Percentiles rank a stretch among this genome's conserved stretches.
These are phyloP conservation scores for Amphicarpaea edgeworthii DNA, from an alignment of 306 rosid species.

Conservation along the genomic window DNA sequence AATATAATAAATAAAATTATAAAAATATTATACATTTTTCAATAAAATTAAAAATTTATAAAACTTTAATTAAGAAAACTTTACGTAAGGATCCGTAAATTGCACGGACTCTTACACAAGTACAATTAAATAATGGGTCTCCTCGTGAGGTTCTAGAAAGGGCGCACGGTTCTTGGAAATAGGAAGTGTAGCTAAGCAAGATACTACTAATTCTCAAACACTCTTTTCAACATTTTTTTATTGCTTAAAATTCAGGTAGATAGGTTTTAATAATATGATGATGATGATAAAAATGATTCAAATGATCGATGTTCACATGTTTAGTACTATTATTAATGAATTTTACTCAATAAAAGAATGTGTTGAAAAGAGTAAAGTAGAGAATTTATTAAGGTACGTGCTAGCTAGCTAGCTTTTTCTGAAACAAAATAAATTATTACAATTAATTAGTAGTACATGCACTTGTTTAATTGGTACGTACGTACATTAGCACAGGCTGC, in stretches of 20 bases:
- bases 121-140: not conserved
- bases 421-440: not conserved
- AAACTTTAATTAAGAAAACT: no score
- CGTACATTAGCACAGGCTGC: constrained; percentile 8
- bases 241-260: no score
- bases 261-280: not conserved
- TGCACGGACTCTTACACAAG: no score
- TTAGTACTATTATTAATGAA: not conserved
- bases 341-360: not conserved
- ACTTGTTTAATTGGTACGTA: constrained; percentile 32
- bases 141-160: not conserved
- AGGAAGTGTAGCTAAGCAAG: no score
- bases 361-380: not conserved
- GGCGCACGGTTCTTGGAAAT: not conserved
- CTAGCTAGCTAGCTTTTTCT: not conserved
- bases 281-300: not conserved
- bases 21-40: no score
- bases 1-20: no score
- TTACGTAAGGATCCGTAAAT: no score
- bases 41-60: no score
- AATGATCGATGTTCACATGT: not conserved
- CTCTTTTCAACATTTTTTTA: not conserved
- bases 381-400: not conserved
- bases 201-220: not conserved
- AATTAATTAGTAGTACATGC: not conserved